Conservation (phyloP, 768 basidiomycete genomes). For the Trametes cingulata region DNA sequence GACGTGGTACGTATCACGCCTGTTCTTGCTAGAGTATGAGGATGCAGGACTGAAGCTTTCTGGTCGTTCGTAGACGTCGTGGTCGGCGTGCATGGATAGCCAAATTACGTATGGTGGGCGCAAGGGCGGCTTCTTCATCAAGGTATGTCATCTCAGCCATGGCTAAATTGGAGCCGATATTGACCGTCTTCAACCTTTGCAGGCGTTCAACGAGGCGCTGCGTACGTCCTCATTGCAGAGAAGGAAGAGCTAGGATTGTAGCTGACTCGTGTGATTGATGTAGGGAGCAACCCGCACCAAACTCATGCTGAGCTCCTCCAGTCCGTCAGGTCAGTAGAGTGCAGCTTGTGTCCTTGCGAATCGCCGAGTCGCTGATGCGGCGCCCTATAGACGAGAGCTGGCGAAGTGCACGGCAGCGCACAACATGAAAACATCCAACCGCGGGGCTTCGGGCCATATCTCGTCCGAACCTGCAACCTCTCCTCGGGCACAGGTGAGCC, state of each 20-base stretch:
- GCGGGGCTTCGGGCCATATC: neutral
- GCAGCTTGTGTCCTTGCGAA: neutral
- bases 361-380: no score
- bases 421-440: slow-evolving; percentile 3
- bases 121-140: slow-evolving; percentile 24
- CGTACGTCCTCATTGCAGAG: slow-evolving; percentile 1
- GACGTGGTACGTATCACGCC: neutral
- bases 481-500: slow-evolving; percentile 4
- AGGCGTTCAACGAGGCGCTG: slow-evolving; percentile 24
- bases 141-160: slow-evolving; percentile 8
- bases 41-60: neutral
- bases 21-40: neutral
- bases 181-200: neutral
- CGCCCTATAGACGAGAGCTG: slow-evolving; percentile 16
- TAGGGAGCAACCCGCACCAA: slow-evolving; percentile 15
- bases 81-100: slow-evolving; percentile 28
- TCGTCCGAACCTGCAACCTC: neutral
- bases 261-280: neutral
- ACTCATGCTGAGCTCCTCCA: slow-evolving; percentile 16
- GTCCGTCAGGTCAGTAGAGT: slow-evolving; percentile 12
- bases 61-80: slow-evolving; percentile 18
- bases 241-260: no score
- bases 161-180: neutral
- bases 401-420: slow-evolving; percentile 15
- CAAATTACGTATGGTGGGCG: slow-evolving; percentile 20